Evolutionary conservation across 2,329 filamentous ascomycete genomes (phyloP).

Genomic region (Neopestalotiopsis sp.): DNA sequence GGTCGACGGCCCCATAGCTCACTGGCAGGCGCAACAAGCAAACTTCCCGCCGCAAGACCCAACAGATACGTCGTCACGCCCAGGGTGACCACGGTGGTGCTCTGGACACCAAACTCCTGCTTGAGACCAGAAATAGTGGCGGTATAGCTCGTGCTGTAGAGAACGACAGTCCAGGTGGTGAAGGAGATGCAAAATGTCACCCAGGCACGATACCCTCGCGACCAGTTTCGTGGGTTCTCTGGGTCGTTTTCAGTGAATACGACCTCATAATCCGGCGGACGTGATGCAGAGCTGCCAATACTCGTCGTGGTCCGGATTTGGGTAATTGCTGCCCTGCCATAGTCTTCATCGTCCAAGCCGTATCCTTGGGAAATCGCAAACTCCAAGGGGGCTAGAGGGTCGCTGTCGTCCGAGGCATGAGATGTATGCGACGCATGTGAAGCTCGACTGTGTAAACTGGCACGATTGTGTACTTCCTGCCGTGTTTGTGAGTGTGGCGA

Average conservation of each 20-base stretch:
- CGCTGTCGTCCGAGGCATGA: constrained; percentile 34
- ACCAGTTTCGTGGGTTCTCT: constrained; percentile 73
- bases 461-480: not conserved
- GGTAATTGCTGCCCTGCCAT: constrained; percentile 48
- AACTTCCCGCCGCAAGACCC: constrained; percentile 73
- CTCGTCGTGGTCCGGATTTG: constrained; percentile 49
- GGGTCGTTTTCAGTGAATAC: constrained; percentile 70
- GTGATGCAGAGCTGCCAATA: constrained; percentile 47
- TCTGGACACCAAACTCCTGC: constrained; percentile 65
- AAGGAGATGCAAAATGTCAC: constrained; percentile 51
- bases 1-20: constrained; percentile 72
- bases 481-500: not conserved
- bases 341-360: constrained; percentile 42
- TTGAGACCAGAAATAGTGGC: constrained; percentile 73
- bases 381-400: constrained; percentile 33
- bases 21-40: constrained; percentile 76
- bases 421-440: not conserved
- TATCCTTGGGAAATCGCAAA: constrained; percentile 29
- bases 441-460: not conserved
- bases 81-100: constrained; percentile 69
- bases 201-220: constrained; percentile 53
- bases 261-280: constrained; percentile 71
- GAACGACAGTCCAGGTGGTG: constrained; percentile 59
- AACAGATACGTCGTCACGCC: constrained; percentile 81
- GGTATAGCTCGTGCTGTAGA: constrained; percentile 83